Base-by-base conservation (phyloP, 2,329 filamentous ascomycete genomes). In the Eurotiales sp. region DNA sequence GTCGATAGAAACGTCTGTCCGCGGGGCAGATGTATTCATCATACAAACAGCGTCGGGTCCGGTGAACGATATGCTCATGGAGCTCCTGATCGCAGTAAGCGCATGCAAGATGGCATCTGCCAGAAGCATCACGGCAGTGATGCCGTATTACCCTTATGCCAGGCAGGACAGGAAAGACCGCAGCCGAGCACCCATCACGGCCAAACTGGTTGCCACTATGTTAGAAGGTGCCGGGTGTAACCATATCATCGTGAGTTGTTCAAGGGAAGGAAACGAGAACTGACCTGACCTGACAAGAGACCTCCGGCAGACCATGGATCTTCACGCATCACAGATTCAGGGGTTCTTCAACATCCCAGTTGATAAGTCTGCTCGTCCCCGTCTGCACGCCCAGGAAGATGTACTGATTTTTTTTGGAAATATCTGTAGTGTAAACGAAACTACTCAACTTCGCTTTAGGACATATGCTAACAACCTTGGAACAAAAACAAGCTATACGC, bases 21-120 rank as follows among this genome's bases (percentile, higher is more conserved):
- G 92, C 72, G 92, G 96, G 69, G 92, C 97, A 79, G 92, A 97
- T 82, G 90, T 96, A 67, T 96, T 96, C 77, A 95, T 97, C 64
- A 79, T 97, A 55, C 92, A 97, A 74, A 96, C 91, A 19, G 96
- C 92, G 44, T 91, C 92, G 2, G 91, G 91, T 69, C 90, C 96
- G 67, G 93, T 97, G 76, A 97, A 97, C 73, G 91, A 97, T 70
- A 90, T 90, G 46, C 81, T 97, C 54, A 97, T 97, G 91, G 92
- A 97, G 74, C 82, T 97, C 37, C 82, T 97, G 59, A 96, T 96
- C 74, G 95, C 96, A 85, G 95, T 96, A 72, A 95, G 95, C 67
- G 92, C 92, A 58, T 96, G 91, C 78, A 86, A 88, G 69, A 88
- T 85, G 17, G 86, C 86, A 36, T 88, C 84, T 32, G 92, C 92